Conservation (phyloP, 495 filamentous ascomycete species). For the Daldinia bambusicola region DNA sequence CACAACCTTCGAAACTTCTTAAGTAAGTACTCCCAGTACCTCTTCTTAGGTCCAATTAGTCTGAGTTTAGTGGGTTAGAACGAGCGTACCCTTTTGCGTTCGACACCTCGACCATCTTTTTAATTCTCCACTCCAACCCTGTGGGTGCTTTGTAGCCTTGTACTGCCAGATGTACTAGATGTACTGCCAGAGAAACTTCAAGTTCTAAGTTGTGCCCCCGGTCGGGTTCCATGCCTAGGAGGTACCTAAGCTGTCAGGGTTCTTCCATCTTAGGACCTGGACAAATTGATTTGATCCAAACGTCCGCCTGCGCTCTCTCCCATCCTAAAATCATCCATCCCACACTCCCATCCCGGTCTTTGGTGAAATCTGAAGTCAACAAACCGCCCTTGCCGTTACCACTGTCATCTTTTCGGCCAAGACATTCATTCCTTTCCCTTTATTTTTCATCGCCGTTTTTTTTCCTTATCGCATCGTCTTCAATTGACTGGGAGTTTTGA, state of each 20-base stretch:
- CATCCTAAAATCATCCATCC: constrained; percentile 25
- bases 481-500: constrained; percentile 41
- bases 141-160: background rate
- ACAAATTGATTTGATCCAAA: constrained; percentile 38
- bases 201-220: constrained; percentile 3
- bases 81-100: background rate
- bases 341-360: constrained; percentile 18
- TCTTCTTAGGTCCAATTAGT: constrained; percentile 14
- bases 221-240: constrained; percentile 15
- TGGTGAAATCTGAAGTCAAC: constrained; percentile 9
- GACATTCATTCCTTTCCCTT: constrained; percentile 8
- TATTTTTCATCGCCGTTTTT: constrained; percentile 9
- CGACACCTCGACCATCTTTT: constrained; percentile 14
- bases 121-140: background rate
- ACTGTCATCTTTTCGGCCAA: background rate
- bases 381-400: background rate
- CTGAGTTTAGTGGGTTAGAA: constrained; percentile 26
- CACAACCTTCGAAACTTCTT: constrained; percentile 23
- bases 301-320: constrained; percentile 7
- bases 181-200: background rate
- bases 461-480: constrained; percentile 13
- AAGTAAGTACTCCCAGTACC: background rate
- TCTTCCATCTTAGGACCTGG: constrained; percentile 39
- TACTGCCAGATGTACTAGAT: background rate
- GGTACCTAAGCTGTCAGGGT: constrained; percentile 32